Conservation (phyloP, 176 grass and related monocot genomes). For the Eremochloa ophiuroides region DNA sequence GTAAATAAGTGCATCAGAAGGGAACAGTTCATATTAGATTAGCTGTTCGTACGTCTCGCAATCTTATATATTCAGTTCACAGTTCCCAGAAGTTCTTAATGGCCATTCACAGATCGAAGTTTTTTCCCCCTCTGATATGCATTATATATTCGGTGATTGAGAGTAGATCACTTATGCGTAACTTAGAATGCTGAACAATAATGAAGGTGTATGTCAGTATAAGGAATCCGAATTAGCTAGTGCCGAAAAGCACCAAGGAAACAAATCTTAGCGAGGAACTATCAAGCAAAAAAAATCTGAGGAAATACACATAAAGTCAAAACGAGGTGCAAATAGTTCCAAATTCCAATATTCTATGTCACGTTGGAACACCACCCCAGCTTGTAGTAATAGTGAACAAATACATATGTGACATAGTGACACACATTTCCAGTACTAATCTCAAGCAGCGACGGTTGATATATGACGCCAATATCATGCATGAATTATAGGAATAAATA, state of each 20-base stretch:
- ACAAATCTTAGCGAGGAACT: no score
- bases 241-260: no score
- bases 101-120: background rate
- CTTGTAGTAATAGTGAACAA: background rate
- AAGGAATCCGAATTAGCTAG: no score
- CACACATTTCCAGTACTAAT: no score
- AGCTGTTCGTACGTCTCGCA: background rate
- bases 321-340: background rate
- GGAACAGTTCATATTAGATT: constrained; percentile 7
- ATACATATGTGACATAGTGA: background rate
- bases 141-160: background rate
- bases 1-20: constrained; percentile 12
- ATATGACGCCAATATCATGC: background rate
- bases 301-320: no score
- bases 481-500: no score
- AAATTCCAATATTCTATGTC: background rate
- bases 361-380: background rate
- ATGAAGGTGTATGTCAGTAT: no score
- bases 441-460: background rate
- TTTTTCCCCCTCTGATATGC: background rate
- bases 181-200: background rate
- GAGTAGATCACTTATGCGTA: no score
- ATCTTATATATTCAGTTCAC: background rate
- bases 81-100: constrained; percentile 6
- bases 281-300: no score